phyloP scores from a whole-genome alignment of 2,329 filamentous ascomycete species.

The Diaporthe velutina region DNA sequence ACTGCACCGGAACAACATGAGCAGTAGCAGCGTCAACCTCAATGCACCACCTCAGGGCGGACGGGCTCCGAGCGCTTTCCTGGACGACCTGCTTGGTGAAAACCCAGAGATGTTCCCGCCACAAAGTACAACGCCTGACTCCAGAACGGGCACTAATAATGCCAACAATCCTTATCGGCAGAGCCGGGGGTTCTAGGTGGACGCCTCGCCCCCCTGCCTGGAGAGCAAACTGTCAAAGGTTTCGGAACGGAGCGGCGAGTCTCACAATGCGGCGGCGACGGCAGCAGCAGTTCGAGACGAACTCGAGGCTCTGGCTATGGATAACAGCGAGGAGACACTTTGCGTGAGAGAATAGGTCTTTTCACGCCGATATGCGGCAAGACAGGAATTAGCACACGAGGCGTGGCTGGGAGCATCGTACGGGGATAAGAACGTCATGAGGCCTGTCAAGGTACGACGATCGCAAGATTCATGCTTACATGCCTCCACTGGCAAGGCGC shows the following conservation, averaged over 20 bases:
- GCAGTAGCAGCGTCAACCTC: slow-evolving; percentile 76
- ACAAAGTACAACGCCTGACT: slow-evolving; percentile 42
- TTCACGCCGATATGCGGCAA: not conserved
- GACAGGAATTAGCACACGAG: not conserved
- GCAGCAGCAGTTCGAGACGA: not conserved
- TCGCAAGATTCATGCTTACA: slow-evolving; percentile 24
- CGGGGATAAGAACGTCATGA: not conserved
- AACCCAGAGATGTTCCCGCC: slow-evolving; percentile 69
- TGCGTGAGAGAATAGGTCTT: not conserved
- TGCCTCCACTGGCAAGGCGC: slow-evolving; percentile 29
- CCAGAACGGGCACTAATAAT: slow-evolving; percentile 46
- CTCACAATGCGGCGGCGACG: not conserved
- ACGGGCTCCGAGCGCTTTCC: slow-evolving; percentile 86
- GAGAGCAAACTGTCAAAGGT: slow-evolving; percentile 38
- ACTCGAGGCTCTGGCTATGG: not conserved
- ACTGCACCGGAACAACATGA: slow-evolving; percentile 57
- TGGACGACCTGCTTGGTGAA: slow-evolving; percentile 90
- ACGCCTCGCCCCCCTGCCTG: slow-evolving; percentile 29
- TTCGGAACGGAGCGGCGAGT: slow-evolving; percentile 37
- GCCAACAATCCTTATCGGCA: slow-evolving; percentile 39
- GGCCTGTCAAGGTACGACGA: not conserved
- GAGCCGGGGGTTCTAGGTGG: slow-evolving; percentile 41
- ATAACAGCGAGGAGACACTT: slow-evolving; percentile 31
- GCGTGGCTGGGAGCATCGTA: not conserved
- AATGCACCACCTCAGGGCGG: slow-evolving; percentile 72